phyloP scores from a whole-genome alignment of 2,329 filamentous ascomycete species.

The Sporothrix humicola region DNA sequence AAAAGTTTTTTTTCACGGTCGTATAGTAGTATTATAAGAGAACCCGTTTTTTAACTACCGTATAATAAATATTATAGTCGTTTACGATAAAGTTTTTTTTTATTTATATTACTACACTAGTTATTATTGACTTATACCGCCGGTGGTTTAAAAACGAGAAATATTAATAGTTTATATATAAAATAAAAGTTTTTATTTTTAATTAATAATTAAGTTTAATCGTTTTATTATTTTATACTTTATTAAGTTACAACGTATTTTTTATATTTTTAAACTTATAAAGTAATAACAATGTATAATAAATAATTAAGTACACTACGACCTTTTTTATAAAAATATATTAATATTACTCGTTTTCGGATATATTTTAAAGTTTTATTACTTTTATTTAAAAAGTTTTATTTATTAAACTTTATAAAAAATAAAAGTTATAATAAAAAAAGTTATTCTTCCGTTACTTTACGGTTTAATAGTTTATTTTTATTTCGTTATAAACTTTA shows the following conservation, averaged over 20 bases:
- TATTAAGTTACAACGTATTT: neutral
- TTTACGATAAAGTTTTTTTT: neutral
- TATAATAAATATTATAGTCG: neutral
- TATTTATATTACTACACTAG: neutral
- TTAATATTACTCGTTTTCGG: neutral
- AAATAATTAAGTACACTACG: too few relatives aligned
- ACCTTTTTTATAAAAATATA: neutral
- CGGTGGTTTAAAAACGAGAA: neutral
- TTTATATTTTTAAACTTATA: neutral
- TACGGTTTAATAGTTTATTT: neutral
- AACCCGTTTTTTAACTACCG: neutral
- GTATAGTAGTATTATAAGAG: neutral
- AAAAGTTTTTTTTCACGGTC: conserved; percentile 15
- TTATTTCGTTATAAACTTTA: neutral
- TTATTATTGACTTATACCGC: neutral
- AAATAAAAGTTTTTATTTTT: neutral
- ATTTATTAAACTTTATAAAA: neutral
- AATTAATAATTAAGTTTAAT: neutral
- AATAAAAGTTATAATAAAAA: neutral
- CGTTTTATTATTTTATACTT: neutral
- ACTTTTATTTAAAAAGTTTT: neutral
- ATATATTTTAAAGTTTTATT: neutral
- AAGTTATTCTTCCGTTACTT: neutral
- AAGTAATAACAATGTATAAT: too few relatives aligned
- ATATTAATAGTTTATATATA: neutral